A percentile compares a stretch with the other conserved stretches of the same genome.
Evolutionary conservation across 305 asterid species (phyloP).

Genomic region (Fraxinus floribunda): DNA sequence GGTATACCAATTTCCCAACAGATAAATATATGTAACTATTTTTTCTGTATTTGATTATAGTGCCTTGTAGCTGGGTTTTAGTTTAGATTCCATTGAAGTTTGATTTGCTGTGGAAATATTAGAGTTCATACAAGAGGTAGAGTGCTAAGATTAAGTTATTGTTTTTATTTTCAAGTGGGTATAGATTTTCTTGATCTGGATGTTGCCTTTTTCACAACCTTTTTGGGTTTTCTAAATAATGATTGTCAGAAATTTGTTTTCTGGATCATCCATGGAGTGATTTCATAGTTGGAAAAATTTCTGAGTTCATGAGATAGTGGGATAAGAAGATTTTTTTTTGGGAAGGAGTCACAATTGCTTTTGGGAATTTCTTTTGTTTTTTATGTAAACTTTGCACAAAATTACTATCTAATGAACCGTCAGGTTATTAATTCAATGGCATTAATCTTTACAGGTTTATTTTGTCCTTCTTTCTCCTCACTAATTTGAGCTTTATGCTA

Average conservation of each 20-base stretch:
- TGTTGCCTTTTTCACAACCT: neutral
- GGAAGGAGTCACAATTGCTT: neutral
- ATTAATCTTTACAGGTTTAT: no score
- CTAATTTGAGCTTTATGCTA: neutral
- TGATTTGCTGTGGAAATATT: neutral
- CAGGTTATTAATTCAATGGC: no score
- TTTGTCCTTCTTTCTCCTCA: neutral
- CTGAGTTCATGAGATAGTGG: neutral
- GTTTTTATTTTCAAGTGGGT: neutral
- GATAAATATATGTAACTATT: neutral
- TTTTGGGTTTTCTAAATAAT: neutral
- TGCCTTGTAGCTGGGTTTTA: neutral
- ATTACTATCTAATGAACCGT: neutral
- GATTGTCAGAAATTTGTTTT: neutral
- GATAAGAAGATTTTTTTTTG: neutral
- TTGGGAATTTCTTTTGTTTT: neutral
- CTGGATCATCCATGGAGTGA: neutral
- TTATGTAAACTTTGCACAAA: neutral
- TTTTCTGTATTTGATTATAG: neutral
- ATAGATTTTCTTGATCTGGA: neutral
- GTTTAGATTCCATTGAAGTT: neutral
- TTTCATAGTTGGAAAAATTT: neutral
- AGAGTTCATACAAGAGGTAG: neutral
- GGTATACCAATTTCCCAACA: conserved; percentile 30
- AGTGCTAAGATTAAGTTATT: neutral